Percentiles rank a stretch among this genome's conserved stretches.
phyloP scores from a whole-genome alignment of 2,329 filamentous ascomycete genomes.

The Aspergillus puulaauensis region DNA sequence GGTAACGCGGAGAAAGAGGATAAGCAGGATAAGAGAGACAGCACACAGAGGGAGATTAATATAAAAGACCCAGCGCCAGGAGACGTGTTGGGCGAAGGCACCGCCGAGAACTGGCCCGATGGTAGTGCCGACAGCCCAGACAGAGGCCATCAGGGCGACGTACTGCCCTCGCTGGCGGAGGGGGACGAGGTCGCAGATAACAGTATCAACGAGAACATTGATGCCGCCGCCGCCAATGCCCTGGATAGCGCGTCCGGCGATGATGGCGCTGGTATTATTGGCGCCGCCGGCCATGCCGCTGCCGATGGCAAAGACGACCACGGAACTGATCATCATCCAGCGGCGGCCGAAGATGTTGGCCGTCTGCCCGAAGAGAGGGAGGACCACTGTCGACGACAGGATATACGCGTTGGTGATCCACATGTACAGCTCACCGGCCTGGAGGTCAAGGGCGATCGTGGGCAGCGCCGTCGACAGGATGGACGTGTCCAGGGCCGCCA shows the following conservation, averaged over 20 bases:
- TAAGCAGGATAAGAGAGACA: slow-evolving; percentile 16
- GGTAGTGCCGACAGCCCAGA: slow-evolving; percentile 25
- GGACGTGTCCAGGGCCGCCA: slow-evolving; percentile 37
- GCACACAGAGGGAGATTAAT: slow-evolving; percentile 28
- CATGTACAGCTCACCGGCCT: slow-evolving; percentile 30
- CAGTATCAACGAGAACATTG: slow-evolving; percentile 37
- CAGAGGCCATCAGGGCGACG: slow-evolving; percentile 20
- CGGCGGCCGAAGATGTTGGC: slow-evolving; percentile 42
- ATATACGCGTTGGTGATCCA: slow-evolving; percentile 28
- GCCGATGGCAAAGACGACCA: slow-evolving; percentile 45
- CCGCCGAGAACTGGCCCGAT: slow-evolving; percentile 30
- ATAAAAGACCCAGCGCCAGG: slow-evolving; percentile 31
- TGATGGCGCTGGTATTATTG: slow-evolving; percentile 29
- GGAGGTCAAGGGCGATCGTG: slow-evolving; percentile 33
- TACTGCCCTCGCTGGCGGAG: slow-evolving; percentile 27
- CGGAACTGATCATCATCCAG: slow-evolving; percentile 36
- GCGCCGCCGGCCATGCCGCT: slow-evolving; percentile 37
- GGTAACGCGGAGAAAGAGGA: slow-evolving; percentile 1
- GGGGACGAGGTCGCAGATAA: slow-evolving; percentile 41
- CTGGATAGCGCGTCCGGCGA: slow-evolving; percentile 42
- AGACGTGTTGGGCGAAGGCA: slow-evolving; percentile 22
- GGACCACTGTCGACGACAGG: neutral
- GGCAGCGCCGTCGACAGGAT: slow-evolving; percentile 42
- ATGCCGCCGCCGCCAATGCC: slow-evolving; percentile 47
- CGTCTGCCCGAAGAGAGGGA: slow-evolving; percentile 7